Evolutionary conservation across 2,329 filamentous ascomycete species (phyloP), one percentile per base, ranked within the genome.

Genomic region (Neonectria neomacrospora): DNA sequence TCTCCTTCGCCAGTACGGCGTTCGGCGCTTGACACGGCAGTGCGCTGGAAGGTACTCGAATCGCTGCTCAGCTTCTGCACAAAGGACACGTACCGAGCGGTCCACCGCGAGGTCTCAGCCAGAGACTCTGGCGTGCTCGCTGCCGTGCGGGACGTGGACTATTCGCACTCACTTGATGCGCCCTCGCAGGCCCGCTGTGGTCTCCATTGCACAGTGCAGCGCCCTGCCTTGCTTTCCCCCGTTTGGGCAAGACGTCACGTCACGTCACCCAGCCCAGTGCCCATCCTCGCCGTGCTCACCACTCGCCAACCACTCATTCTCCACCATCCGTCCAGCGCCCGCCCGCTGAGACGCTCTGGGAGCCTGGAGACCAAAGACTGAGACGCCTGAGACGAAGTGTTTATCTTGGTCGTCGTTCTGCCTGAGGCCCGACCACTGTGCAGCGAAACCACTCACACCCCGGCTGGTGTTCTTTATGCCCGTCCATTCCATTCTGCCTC

Each of bases 31-130:
- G 41, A 42, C 44, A 30, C 28, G 22, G n/a, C 37, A 26, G n/a
- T 47, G 28, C 30, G 34, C 16, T 65, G 56, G 70, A 72, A 72
- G 61, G 56, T 70, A 65, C 70, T 72, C 63, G 70, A 72, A 72
- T 37, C 45, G 44, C 58, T 64, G 58, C 70, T 67, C 44, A 70
- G 32, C 50, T 59, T 67, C 62, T 64, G 59, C 51, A 60, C 58
- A 58, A 57, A 56, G 54, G 51, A 57, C 67, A 64, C 66, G 70
- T 72, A 70, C 65, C 63, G 20, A 45, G 61, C 56, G 65, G 61
- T 58, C 59, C 64, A 66, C 61, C 67, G 65, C 57, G 42, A 53
- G 45, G 54, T 67, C 60, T 59, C 41, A 47, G 30, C 34, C 51
- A 69, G 50, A 66, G 16, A 52, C 37, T 37, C 23, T 48, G 44